phyloP scores from a whole-genome alignment of 768 basidiomycete species.

The Tylopilus intermedius region DNA sequence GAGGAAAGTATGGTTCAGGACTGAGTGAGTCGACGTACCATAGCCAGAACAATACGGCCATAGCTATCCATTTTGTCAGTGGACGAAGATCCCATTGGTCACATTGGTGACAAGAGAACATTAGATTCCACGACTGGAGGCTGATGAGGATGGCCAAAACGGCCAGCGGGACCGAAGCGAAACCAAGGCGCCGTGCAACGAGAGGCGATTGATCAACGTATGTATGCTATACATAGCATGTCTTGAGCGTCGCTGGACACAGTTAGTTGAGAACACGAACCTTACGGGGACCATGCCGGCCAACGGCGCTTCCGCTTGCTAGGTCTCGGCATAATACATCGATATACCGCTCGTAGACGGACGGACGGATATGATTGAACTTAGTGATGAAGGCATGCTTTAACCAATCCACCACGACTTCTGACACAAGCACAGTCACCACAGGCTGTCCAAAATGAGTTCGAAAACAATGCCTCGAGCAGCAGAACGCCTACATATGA shows the following conservation, averaged over 20 bases:
- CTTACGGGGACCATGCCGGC: constrained; percentile 65
- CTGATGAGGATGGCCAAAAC: constrained; percentile 76
- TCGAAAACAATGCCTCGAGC: background rate
- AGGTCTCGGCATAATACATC: constrained; percentile 95
- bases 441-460: constrained; percentile 60
- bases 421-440: constrained; percentile 82
- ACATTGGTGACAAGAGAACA: constrained; percentile 45
- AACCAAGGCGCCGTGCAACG: constrained; percentile 89
- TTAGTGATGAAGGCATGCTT: constrained; percentile 99
- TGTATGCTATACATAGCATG: constrained; percentile 49
- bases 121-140: constrained; percentile 60
- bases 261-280: constrained; percentile 30
- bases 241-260: constrained; percentile 3
- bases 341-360: constrained; percentile 90
- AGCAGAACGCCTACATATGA: constrained; percentile 64
- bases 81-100: constrained; percentile 40
- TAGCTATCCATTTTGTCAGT: constrained; percentile 55
- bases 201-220: constrained; percentile 95
- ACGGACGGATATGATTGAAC: constrained; percentile 96
- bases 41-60: constrained; percentile 72
- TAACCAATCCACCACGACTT: constrained; percentile 95
- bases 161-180: constrained; percentile 87
- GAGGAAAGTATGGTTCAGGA: background rate
- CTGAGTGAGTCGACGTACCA: constrained; percentile 55
- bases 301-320: constrained; percentile 69